Percentiles rank a stretch among this genome's conserved stretches.
phyloP scores from a whole-genome alignment of 805 yeast genomes.

The Candida koratica region DNA sequence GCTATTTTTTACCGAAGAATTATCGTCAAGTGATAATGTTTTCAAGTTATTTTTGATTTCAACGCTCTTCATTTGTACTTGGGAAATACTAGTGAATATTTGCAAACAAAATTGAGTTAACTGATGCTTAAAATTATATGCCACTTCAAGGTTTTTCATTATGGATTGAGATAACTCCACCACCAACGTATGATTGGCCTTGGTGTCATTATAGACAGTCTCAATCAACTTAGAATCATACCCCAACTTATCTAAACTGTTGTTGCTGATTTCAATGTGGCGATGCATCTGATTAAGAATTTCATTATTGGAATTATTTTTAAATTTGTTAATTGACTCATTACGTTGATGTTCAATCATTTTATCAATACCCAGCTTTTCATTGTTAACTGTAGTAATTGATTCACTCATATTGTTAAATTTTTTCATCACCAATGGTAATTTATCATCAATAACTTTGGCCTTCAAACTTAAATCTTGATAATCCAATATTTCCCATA shows the following conservation, averaged over 20 bases:
- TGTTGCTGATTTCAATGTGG: background rate
- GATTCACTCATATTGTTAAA: conserved; percentile 30
- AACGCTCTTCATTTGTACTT: conserved; percentile 37
- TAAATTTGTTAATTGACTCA: conserved; percentile 31
- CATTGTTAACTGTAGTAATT: conserved; percentile 36
- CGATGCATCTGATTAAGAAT: background rate
- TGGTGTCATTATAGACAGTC: background rate
- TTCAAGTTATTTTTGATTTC: conserved; percentile 28
- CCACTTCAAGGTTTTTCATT: conserved; percentile 1
- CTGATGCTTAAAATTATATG: conserved; percentile 24
- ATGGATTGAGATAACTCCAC: background rate
- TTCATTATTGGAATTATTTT: conserved; percentile 12
- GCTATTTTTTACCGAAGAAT: background rate
- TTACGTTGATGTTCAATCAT: conserved; percentile 40
- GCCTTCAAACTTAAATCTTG: conserved; percentile 29
- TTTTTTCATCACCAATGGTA: conserved; percentile 29
- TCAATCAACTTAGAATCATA: background rate
- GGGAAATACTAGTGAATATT: conserved; percentile 32
- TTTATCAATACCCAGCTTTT: conserved; percentile 34
- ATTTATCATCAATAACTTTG: conserved; percentile 19
- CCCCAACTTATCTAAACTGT: background rate
- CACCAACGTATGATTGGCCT: conserved; percentile 1
- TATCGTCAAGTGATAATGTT: conserved; percentile 16
- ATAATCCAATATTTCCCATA: conserved; percentile 33
- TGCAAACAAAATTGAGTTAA: conserved; percentile 20